Conservation (phyloP, 2,329 filamentous ascomycete species). For the Leptographium radiaticola region DNA sequence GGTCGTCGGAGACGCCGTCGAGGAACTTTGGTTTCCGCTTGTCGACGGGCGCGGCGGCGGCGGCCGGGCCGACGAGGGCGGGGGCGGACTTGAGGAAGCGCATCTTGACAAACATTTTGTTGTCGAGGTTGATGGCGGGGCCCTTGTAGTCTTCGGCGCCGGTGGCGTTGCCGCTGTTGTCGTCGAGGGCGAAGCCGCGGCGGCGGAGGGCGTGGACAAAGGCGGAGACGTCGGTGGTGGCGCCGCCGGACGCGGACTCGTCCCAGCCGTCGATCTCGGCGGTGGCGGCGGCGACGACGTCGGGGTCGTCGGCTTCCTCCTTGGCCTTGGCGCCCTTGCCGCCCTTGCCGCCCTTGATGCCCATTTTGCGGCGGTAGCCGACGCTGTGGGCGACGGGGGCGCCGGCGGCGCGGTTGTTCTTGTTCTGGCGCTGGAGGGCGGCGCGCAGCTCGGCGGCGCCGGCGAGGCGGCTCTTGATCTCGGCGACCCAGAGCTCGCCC, state of each 20-base stretch:
- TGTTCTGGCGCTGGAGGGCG: constrained; percentile 14
- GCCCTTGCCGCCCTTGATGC: constrained; percentile 28
- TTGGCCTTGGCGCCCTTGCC: constrained; percentile 23
- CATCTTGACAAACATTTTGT: constrained; percentile 99
- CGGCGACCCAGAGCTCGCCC: constrained; percentile 91
- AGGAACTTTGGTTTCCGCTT: constrained; percentile 40
- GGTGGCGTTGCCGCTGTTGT: constrained; percentile 19
- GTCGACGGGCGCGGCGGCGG: constrained; percentile 15
- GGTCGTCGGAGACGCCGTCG: constrained; percentile 41
- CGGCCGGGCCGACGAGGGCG: constrained; percentile 59
- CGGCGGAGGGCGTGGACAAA: constrained; percentile 75
- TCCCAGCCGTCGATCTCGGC: constrained; percentile 45
- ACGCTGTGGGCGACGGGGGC: constrained; percentile 53
- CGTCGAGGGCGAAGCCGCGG: constrained; percentile 70
- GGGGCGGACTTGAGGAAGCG: constrained; percentile 75
- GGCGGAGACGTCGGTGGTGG: constrained; percentile 73
- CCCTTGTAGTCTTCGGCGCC: constrained; percentile 1
- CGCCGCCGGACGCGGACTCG: constrained; percentile 40
- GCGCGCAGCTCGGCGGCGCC: constrained; percentile 19
- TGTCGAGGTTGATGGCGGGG: constrained; percentile 60
- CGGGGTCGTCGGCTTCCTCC: constrained; percentile 34
- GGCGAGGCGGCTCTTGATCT: constrained; percentile 88
- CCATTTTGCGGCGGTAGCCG: constrained; percentile 36
- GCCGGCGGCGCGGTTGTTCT: constrained; percentile 28
- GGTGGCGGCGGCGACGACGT: constrained; percentile 58